Percentiles rank a stretch among this genome's conserved stretches.
Conservation (phyloP, 164 flowering plant species). For the Warburgia ugandensis region DNA sequence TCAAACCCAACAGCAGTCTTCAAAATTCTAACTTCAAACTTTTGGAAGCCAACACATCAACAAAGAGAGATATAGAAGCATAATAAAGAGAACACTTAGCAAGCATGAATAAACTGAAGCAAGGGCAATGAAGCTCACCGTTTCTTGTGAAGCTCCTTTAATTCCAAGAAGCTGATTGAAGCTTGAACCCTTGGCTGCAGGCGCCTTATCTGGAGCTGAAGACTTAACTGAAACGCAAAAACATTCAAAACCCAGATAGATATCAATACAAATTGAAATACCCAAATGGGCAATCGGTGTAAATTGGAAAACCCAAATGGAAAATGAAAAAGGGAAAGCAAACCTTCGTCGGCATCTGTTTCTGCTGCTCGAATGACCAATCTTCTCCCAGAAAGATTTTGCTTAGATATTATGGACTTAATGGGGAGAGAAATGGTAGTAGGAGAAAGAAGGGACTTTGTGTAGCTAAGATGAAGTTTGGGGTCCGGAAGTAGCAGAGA, state of each 20-base stretch:
- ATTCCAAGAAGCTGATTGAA: slow-evolving; percentile 92
- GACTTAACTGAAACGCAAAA: slow-evolving; percentile 22
- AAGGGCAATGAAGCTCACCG: slow-evolving; percentile 31
- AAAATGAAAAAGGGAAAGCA: not conserved
- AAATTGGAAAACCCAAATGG: not conserved
- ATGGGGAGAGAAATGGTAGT: not conserved
- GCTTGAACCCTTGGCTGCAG: slow-evolving; percentile 57
- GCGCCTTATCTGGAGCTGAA: slow-evolving; percentile 65
- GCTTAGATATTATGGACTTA: too few relatives aligned
- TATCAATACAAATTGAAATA: not conserved
- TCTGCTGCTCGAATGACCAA: slow-evolving; percentile 55
- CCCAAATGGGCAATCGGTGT: not conserved
- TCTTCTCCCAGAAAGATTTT: slow-evolving; percentile 33
- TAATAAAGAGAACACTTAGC: not conserved
- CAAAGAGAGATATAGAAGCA: not conserved
- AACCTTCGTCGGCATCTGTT: slow-evolving; percentile 67
- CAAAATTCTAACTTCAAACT: not conserved
- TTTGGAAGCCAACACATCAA: not conserved
- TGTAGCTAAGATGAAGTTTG: too few relatives aligned
- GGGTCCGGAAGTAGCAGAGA: too few relatives aligned
- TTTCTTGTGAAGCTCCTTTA: slow-evolving; percentile 85
- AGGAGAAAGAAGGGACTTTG: not conserved
- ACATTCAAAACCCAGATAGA: not conserved
- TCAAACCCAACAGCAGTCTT: not conserved
- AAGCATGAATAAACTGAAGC: not conserved